Percentiles rank a stretch among this genome's conserved stretches.
These are phyloP conservation scores for Psilocybe sp. DNA, from an alignment of 768 basidiomycete genomes.

Conservation along the genomic window DNA sequence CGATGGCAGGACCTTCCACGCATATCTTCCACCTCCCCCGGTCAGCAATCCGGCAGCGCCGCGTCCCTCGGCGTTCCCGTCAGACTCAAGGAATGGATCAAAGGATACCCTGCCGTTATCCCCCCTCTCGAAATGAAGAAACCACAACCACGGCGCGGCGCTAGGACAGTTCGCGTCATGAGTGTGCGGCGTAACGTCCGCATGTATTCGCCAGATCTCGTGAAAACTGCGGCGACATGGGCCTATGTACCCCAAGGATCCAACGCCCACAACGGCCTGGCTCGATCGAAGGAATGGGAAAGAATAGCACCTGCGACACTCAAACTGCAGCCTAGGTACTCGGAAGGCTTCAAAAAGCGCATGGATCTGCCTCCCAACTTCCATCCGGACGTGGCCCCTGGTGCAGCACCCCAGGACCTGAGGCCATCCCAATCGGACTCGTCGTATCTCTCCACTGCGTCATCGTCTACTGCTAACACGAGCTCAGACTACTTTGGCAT, in stretches of 20 bases:
- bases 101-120: conserved; percentile 83
- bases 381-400: conserved; percentile 48
- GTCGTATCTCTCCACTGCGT: conserved; percentile 36
- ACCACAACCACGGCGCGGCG: conserved; percentile 71
- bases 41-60: conserved; percentile 43
- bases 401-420: conserved; percentile 22
- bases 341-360: conserved; percentile 72
- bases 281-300: conserved; percentile 72
- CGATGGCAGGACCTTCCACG: conserved; percentile 71
- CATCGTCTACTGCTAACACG: conserved; percentile 22
- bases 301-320: conserved; percentile 63
- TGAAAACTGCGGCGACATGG: conserved; percentile 58
- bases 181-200: conserved; percentile 79
- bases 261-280: conserved; percentile 40
- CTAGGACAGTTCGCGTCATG: conserved; percentile 73
- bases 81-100: conserved; percentile 89
- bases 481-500: conserved; percentile 39
- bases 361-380: conserved; percentile 66
- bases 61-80: conserved; percentile 71
- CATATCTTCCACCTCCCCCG: conserved; percentile 20
- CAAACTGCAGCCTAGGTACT: conserved; percentile 64
- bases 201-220: conserved; percentile 84
- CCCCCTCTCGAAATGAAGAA: conserved; percentile 54
- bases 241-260: conserved; percentile 28
- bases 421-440: conserved; percentile 37